Evolutionary conservation across 768 basidiomycete genomes (phyloP).

Genomic region (Dendrothele bispora): DNA sequence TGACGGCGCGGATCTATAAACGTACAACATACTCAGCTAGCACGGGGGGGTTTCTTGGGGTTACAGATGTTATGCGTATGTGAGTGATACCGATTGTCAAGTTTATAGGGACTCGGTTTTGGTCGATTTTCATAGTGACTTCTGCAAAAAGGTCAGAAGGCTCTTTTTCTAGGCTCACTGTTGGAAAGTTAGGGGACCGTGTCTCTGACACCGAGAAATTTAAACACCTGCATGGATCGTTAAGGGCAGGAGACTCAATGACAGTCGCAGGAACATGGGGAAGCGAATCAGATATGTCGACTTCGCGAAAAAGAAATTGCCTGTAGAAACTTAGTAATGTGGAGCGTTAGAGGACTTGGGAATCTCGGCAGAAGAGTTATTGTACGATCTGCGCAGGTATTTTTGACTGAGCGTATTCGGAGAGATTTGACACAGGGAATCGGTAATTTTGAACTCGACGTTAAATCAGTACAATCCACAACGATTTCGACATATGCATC

Average conservation of each 20-base stretch:
- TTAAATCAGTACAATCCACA: slow-evolving; percentile 79
- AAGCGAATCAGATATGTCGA: slow-evolving; percentile 61
- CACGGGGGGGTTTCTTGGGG: neutral
- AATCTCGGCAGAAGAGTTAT: slow-evolving; percentile 53
- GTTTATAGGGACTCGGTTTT: slow-evolving; percentile 70
- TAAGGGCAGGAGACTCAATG: slow-evolving; percentile 44
- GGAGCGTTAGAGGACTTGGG: too few relatives aligned
- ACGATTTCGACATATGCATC: slow-evolving; percentile 66
- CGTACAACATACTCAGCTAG: too few relatives aligned
- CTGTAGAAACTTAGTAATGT: slow-evolving; percentile 27
- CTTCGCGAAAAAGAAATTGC: slow-evolving; percentile 48
- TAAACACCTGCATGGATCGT: slow-evolving; percentile 54
- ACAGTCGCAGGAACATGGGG: slow-evolving; percentile 51
- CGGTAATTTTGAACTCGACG: slow-evolving; percentile 73
- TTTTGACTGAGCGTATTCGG: slow-evolving; percentile 69
- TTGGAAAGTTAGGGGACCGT: slow-evolving; percentile 4
- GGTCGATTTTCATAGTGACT: slow-evolving; percentile 65
- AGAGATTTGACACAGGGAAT: slow-evolving; percentile 79
- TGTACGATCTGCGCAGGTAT: slow-evolving; percentile 76
- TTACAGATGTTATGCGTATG: slow-evolving; percentile 73
- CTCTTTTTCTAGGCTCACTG: slow-evolving; percentile 67
- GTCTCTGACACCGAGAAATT: neutral
- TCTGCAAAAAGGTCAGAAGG: slow-evolving; percentile 49
- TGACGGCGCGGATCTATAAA: slow-evolving; percentile 66
- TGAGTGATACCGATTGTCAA: slow-evolving; percentile 69